Evolutionary conservation across 1,284 basidiomycete genomes (phyloP), one percentile per base, ranked within the genome.

Genomic region (Schizophyllum commune): DNA sequence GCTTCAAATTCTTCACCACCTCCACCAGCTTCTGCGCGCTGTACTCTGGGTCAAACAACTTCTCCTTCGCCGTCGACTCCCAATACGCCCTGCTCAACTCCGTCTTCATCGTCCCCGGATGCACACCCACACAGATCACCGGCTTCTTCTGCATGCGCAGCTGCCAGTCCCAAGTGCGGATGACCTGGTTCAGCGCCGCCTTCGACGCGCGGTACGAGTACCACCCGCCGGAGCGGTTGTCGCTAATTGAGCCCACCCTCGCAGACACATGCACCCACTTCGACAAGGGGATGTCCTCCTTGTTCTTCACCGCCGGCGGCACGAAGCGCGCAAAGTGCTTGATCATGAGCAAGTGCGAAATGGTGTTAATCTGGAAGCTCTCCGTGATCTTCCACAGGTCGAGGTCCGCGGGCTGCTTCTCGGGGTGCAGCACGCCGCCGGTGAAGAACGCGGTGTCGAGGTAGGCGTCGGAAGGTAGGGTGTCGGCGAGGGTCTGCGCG

Each of bases 201-300:
- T 91, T 91, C 60, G 86, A 88, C 60, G 86, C 77, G 54, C 88
- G 80, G 70, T 91, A 91, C 27, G 83, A 86, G 70, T 87, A 90
- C 88, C 88, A 91, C 32, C 83, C 85, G 6, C 86, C 86, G 57
- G 76, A 77, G 34, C 72, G 71, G 69, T 88, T 89, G 68, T 89
- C 85, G 17, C 75, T 76, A 62, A 88, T 81, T 55, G 82, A 85
- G 33, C 85, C 85, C 9, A 88, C 82, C 52, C 83, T 81, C 4
- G 85, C 85, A 9, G 81, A 80, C 64, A 88, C 71, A 68, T 86
- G 83, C 15, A 83, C 80, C 83, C 83, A 85, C 67, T 82, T 84
- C 19, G 83, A 70, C 8, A 76, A 75, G n/a, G 61, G 63, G 13
- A 71, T 60, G 8, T 63, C 34, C n/a, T 63, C 58, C 52, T 67